phyloP scores from a whole-genome alignment of 768 basidiomycete genomes.

The Trametes villosa region DNA sequence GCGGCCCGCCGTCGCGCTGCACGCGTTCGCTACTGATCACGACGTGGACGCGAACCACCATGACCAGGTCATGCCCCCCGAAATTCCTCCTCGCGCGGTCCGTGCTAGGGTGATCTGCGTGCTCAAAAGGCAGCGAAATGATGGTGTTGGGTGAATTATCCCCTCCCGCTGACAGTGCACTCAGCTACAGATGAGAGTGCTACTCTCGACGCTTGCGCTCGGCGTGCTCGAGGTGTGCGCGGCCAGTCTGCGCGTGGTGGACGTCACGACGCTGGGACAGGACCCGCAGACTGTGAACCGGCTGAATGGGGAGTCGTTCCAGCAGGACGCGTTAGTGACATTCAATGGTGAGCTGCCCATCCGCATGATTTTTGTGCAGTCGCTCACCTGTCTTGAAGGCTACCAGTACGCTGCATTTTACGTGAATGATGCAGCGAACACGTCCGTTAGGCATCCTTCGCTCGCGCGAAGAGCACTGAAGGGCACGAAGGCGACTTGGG shows the following conservation, averaged over 20 bases:
- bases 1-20: background rate
- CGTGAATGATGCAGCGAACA: slow-evolving; percentile 30
- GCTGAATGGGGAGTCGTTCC: slow-evolving; percentile 43
- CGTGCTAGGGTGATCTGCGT: background rate
- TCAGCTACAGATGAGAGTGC: background rate
- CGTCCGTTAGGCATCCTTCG: slow-evolving; percentile 35
- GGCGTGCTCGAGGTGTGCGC: background rate
- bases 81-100: background rate
- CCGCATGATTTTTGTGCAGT: background rate
- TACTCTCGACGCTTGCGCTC: background rate
- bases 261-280: slow-evolving; percentile 31
- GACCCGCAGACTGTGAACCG: slow-evolving; percentile 42
- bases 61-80: slow-evolving; percentile 17
- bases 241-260: slow-evolving; percentile 22
- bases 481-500: slow-evolving; percentile 25
- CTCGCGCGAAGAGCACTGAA: slow-evolving; percentile 33
- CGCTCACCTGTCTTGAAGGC: slow-evolving; percentile 17
- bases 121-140: background rate
- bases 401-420: slow-evolving; percentile 43
- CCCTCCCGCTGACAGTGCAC: background rate
- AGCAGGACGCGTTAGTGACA: slow-evolving; percentile 40
- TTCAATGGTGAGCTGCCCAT: slow-evolving; percentile 34
- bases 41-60: slow-evolving; percentile 1
- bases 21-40: slow-evolving; percentile 9
- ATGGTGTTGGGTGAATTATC: background rate